phyloP scores from a whole-genome alignment of 2,329 filamentous ascomycete genomes.

The Claviceps paspali region DNA sequence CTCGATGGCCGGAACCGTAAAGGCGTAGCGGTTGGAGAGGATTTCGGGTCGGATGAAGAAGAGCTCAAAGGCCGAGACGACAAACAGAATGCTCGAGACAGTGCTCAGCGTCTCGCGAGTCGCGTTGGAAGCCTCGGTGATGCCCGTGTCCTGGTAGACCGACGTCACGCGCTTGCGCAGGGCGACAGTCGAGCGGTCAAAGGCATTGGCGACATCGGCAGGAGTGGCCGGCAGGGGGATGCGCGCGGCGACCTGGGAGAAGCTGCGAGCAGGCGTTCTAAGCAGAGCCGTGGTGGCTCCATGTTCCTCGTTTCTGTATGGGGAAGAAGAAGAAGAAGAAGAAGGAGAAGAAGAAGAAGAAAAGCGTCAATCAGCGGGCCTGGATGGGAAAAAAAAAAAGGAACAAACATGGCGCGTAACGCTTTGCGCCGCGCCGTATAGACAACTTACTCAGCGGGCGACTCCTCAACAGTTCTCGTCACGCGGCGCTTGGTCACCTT shows the following conservation, averaged over 20 bases:
- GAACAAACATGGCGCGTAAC: no score
- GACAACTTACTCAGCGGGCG: slow-evolving; percentile 28
- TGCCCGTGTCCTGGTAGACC: slow-evolving; percentile 48
- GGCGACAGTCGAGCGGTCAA: slow-evolving; percentile 55
- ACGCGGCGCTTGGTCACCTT: slow-evolving; percentile 31
- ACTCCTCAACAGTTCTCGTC: slow-evolving; percentile 30
- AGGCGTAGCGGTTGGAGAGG: slow-evolving; percentile 55
- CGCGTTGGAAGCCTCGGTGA: slow-evolving; percentile 48
- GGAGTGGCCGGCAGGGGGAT: slow-evolving; percentile 70
- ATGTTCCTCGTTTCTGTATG: slow-evolving; percentile 16
- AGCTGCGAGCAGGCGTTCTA: slow-evolving; percentile 34
- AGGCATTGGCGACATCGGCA: slow-evolving; percentile 57
- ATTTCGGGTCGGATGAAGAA: slow-evolving; percentile 54
- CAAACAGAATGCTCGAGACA: slow-evolving; percentile 54
- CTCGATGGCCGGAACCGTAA: slow-evolving; percentile 51
- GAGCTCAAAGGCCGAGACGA: slow-evolving; percentile 54
- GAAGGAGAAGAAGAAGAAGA: background rate
- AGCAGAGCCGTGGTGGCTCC: slow-evolving; percentile 29
- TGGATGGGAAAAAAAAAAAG: background rate
- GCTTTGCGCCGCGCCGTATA: no score
- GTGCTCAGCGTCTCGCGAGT: slow-evolving; percentile 58
- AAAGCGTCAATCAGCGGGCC: background rate
- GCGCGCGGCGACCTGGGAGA: slow-evolving; percentile 38
- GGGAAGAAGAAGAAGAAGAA: no score
- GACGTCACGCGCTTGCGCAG: slow-evolving; percentile 51